Percentiles rank a stretch among this genome's conserved stretches.
Conservation (phyloP, 2,329 filamentous ascomycete species). For the Pleomassaria siparia region DNA sequence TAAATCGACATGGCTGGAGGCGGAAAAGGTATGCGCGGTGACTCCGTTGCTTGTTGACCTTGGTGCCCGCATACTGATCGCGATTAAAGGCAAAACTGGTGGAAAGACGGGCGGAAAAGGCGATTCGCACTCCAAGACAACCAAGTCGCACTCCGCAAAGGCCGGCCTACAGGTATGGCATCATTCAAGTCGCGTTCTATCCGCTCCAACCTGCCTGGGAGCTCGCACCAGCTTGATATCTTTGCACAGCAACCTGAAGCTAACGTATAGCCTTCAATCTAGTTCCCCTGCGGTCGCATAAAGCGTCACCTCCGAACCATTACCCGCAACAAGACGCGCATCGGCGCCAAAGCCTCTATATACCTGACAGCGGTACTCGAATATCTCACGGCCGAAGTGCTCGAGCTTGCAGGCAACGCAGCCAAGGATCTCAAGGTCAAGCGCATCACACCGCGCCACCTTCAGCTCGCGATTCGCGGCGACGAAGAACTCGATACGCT, state of each 20-base stretch:
- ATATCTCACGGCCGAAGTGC: slow-evolving; percentile 96
- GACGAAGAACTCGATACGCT: slow-evolving; percentile 98
- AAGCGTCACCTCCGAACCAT: slow-evolving; percentile 99
- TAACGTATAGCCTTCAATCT: slow-evolving; percentile 27
- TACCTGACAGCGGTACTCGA: slow-evolving; percentile 98
- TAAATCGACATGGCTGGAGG: slow-evolving; percentile 63
- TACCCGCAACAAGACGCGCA: slow-evolving; percentile 99
- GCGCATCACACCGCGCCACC: slow-evolving; percentile 96
- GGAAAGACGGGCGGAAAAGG: slow-evolving; percentile 89
- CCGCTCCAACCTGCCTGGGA: neutral
- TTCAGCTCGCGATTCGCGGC: slow-evolving; percentile 96
- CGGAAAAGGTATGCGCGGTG: slow-evolving; percentile 80
- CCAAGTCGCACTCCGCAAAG: slow-evolving; percentile 91
- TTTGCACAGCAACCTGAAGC: slow-evolving; percentile 21
- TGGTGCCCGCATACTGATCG: slow-evolving; percentile 20
- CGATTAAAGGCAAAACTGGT: slow-evolving; percentile 58
- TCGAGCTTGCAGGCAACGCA: slow-evolving; percentile 96
- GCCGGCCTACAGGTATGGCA: slow-evolving; percentile 88
- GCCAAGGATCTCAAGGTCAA: slow-evolving; percentile 99
- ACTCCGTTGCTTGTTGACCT: slow-evolving; percentile 3
- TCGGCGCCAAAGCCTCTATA: slow-evolving; percentile 96
- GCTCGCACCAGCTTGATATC: neutral
- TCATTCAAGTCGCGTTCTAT: slow-evolving; percentile 1
- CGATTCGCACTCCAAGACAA: slow-evolving; percentile 76
- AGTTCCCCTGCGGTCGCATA: slow-evolving; percentile 99